phyloP scores from a whole-genome alignment of 805 yeast species.

The Torulaspora microellipsoides region DNA sequence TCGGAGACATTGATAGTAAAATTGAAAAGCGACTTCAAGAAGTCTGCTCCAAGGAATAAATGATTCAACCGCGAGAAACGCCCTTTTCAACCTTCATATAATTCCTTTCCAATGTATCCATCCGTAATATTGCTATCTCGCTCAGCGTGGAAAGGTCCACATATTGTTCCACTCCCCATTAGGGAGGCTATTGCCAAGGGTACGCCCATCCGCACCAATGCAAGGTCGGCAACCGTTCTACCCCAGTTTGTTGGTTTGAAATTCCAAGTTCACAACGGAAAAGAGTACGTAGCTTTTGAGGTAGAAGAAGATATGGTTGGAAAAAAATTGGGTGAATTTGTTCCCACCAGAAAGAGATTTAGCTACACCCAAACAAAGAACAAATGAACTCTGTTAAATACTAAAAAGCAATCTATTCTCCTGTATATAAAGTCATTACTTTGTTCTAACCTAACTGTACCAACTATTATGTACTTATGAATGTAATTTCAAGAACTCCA shows the following conservation, averaged over 20 bases:
- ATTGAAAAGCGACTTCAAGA: not conserved
- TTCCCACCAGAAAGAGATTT: conserved; percentile 87
- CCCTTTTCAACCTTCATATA: not conserved
- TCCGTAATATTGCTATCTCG: conserved; percentile 42
- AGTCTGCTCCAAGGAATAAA: not conserved
- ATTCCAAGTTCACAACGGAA: conserved; percentile 95
- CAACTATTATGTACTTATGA: conserved; percentile 4
- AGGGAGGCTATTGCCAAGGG: conserved; percentile 76
- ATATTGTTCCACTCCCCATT: conserved; percentile 91
- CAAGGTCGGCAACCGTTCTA: conserved; percentile 87
- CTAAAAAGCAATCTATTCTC: not conserved
- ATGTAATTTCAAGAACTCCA: conserved; percentile 3
- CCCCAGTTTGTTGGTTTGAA: conserved; percentile 95
- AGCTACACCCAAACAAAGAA: conserved; percentile 76
- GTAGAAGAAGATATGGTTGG: conserved; percentile 97
- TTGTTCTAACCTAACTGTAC: not conserved
- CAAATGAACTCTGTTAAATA: conserved; percentile 22
- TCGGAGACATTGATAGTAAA: not conserved
- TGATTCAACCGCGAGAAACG: not conserved
- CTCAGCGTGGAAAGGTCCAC: conserved; percentile 76
- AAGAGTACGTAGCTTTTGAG: conserved; percentile 82
- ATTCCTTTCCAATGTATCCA: conserved; percentile 5
- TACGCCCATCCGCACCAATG: conserved; percentile 91
- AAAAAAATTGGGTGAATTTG: conserved; percentile 89
- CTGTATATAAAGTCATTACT: conserved; percentile 6